A percentile compares a stretch with the other conserved stretches of the same genome.
phyloP scores from a whole-genome alignment of 2,329 filamentous ascomycete species.

The Rugonectria rugulosa region DNA sequence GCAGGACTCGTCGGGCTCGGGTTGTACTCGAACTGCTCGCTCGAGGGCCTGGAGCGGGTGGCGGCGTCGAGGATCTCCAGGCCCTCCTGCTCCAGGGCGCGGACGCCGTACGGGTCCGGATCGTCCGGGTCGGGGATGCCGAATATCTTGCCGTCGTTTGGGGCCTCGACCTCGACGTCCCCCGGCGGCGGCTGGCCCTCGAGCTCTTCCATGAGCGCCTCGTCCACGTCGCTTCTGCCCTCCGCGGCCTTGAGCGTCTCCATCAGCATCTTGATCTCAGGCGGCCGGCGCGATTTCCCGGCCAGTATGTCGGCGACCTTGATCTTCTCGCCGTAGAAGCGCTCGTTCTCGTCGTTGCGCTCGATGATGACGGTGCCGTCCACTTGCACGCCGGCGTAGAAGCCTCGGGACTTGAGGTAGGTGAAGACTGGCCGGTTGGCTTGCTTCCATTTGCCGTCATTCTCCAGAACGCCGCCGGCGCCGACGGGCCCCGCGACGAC shows the following conservation, averaged over 20 bases:
- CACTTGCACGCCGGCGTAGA: constrained; percentile 85
- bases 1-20: constrained; percentile 46
- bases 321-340: constrained; percentile 74
- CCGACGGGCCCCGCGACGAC: constrained; percentile 74
- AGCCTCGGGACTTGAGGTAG: constrained; percentile 86
- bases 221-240: constrained; percentile 44
- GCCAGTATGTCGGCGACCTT: constrained; percentile 54
- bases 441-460: constrained; percentile 51
- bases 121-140: constrained; percentile 48
- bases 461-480: constrained; percentile 77
- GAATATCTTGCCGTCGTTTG: constrained; percentile 39
- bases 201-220: constrained; percentile 43
- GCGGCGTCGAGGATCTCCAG: constrained; percentile 47
- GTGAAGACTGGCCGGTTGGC: constrained; percentile 61
- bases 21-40: constrained; percentile 46
- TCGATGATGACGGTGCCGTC: constrained; percentile 88
- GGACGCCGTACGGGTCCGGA: constrained; percentile 48
- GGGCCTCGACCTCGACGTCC: constrained; percentile 44
- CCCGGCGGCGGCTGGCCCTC: constrained; percentile 46
- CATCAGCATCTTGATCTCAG: constrained; percentile 41
- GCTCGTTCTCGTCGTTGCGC: constrained; percentile 82
- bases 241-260: constrained; percentile 46
- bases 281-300: constrained; percentile 48
- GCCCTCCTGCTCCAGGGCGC: constrained; percentile 46
- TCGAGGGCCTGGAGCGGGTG: constrained; percentile 44